phyloP scores from a whole-genome alignment of 192 early-diverging fungal genomes.

The Mortierella claussenii region DNA sequence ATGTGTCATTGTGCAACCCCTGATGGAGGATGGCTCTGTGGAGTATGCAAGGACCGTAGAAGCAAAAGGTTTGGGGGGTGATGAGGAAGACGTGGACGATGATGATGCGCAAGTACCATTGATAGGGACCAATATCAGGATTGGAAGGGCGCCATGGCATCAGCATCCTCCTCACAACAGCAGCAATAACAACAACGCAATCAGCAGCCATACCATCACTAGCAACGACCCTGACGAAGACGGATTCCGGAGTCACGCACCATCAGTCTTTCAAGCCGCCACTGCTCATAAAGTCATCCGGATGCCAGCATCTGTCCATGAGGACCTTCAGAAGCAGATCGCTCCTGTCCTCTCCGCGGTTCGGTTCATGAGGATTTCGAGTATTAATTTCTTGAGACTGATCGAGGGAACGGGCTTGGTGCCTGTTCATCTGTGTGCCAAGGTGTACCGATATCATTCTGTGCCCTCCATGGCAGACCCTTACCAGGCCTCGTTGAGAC shows the following conservation, averaged over 20 bases:
- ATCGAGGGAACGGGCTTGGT: constrained; percentile 44
- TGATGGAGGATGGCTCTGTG: constrained; percentile 1
- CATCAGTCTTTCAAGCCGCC: constrained; percentile 34
- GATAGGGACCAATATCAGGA: not conserved
- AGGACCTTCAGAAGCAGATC: constrained; percentile 24
- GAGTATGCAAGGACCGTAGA: not conserved
- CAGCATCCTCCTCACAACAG: not conserved
- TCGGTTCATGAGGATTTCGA: constrained; percentile 41
- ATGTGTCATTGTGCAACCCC: constrained; percentile 29
- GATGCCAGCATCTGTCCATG: constrained; percentile 19
- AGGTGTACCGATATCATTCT: constrained; percentile 47
- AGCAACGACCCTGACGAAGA: constrained; percentile 22
- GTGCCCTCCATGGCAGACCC: constrained; percentile 49
- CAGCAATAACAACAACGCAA: no score
- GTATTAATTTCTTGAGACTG: constrained; percentile 34
- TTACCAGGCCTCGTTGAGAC: constrained; percentile 29
- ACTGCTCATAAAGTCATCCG: constrained; percentile 13
- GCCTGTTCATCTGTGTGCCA: constrained; percentile 33
- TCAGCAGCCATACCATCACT: no score
- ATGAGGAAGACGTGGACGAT: constrained; percentile 1
- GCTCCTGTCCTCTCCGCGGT: constrained; percentile 21
- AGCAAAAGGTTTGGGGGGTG: not conserved
- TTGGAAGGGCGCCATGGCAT: no score
- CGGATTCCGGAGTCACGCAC: constrained; percentile 14
- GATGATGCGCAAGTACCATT: constrained; percentile 7